Percentiles rank a stretch among this genome's conserved stretches.
Evolutionary conservation across 2,329 filamentous ascomycete species (phyloP).

Genomic region (Fonsecaea pugnacius): DNA sequence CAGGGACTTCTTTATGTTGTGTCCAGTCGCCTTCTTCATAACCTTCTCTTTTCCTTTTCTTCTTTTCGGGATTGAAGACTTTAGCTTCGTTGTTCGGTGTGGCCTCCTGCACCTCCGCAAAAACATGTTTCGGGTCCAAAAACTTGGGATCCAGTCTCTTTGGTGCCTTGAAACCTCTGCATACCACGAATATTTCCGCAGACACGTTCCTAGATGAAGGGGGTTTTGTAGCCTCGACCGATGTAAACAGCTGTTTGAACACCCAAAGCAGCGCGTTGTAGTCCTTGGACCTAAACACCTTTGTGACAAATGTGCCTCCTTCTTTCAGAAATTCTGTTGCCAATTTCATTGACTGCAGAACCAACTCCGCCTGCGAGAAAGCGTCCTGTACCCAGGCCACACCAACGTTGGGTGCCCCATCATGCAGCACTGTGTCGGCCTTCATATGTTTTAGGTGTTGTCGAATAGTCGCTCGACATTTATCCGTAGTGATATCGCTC

Average conservation of each 20-base stretch:
- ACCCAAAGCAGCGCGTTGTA: constrained; percentile 97
- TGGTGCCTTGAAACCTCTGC: constrained; percentile 90
- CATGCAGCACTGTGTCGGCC: constrained; percentile 91
- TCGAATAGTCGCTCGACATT: constrained; percentile 87
- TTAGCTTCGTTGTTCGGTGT: constrained; percentile 96
- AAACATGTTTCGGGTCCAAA: constrained; percentile 84
- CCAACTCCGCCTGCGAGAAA: constrained; percentile 94
- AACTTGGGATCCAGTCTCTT: constrained; percentile 92
- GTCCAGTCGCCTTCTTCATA: constrained; percentile 96
- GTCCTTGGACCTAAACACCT: constrained; percentile 96
- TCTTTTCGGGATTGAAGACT: constrained; percentile 95
- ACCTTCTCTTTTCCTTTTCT: constrained; percentile 96
- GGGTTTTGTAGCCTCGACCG: constrained; percentile 96
- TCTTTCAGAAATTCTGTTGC: constrained; percentile 90
- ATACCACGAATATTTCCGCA: constrained; percentile 98
- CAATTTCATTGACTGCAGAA: constrained; percentile 85
- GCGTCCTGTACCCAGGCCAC: constrained; percentile 98
- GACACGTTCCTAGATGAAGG: constrained; percentile 95
- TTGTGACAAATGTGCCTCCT: constrained; percentile 93
- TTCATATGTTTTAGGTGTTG: constrained; percentile 95
- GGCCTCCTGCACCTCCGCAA: constrained; percentile 84
- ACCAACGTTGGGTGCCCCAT: constrained; percentile 97
- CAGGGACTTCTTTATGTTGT: constrained; percentile 85
- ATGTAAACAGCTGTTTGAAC: constrained; percentile 92
- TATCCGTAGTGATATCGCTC: constrained; percentile 96